phyloP scores from a whole-genome alignment of 1,284 basidiomycete genomes.

The Gomphus bonarii region DNA sequence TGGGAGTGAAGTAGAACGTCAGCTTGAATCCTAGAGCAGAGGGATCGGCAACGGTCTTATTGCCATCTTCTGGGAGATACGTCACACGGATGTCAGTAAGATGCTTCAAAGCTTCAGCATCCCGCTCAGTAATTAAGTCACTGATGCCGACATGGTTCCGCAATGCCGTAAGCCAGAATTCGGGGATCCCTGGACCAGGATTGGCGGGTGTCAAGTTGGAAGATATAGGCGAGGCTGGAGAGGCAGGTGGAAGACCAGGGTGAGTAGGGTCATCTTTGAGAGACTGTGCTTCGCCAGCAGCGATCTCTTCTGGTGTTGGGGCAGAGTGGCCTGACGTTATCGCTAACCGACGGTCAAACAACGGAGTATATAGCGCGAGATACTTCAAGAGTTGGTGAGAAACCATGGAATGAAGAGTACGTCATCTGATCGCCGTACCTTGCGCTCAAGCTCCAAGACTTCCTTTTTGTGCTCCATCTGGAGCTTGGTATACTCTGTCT shows the following conservation, averaged over 20 bases:
- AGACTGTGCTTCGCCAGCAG: conserved; percentile 64
- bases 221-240: conserved; percentile 34
- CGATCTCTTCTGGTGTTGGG: conserved; percentile 77
- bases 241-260: conserved; percentile 39
- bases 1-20: conserved; percentile 71
- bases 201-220: conserved; percentile 22
- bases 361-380: conserved; percentile 72
- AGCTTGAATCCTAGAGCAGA: conserved; percentile 88
- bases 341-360: conserved; percentile 80
- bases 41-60: conserved; percentile 26
- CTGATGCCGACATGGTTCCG: conserved; percentile 84
- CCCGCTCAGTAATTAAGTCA: conserved; percentile 89
- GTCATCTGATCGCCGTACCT: conserved; percentile 37
- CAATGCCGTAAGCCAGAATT: conserved; percentile 97
- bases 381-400: conserved; percentile 44
- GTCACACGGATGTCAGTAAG: conserved; percentile 61
- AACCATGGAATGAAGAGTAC: conserved; percentile 11
- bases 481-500: conserved; percentile 87
- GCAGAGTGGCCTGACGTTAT: conserved; percentile 75
- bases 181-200: conserved; percentile 63
- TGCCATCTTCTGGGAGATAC: conserved; percentile 35
- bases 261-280: conserved; percentile 61
- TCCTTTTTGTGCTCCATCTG: conserved; percentile 96
- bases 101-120: conserved; percentile 66
- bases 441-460: conserved; percentile 94